Base-by-base conservation (phyloP, 1,139 yeast species). In the Nakaseomyces uthaithaninus region DNA sequence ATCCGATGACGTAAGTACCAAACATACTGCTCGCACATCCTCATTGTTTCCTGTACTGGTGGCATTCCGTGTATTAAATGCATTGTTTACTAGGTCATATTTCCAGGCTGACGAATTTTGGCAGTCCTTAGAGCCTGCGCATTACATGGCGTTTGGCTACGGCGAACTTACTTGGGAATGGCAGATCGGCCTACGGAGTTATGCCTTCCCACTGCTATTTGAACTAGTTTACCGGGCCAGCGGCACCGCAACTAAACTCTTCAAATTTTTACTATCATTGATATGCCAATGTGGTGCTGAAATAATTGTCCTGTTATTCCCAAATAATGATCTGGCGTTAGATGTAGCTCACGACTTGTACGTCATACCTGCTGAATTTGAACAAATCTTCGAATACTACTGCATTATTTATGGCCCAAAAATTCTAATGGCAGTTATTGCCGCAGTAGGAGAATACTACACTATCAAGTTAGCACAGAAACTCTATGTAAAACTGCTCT, bases 141-240 rank as follows among this genome's bases (percentile, higher is more conserved):
- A 89, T 60, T 47, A 57, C 9, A 64, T 70, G 20, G 80, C 80
- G 0, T 87, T 71, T 59, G 91, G 93, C 1, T 81, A 79, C 47
- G 98, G 98, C 0, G 77, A 78, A 52, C 57, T 78, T 36, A 87
- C 98, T 0, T 93, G 99, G 98, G 99, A 93, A 62, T 93, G 98
- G 98, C 57, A 66, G 26, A 67, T 71, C 39, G 80, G 77, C 2
- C 64, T 93, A 8, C 64, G 99, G 45, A 81, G 94, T 12, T 78
- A 85, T 31, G 63, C 83, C 0, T 93, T 87, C 53, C 97, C 98
- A 0, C 62, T 80, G 38, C 45, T 89, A 1, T 87, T 84, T 57
- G 59, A 60, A 36, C 2, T 54, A 3, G 47, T 47, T 2, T 60
- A 59, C 33, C 42, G 55, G 16, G 20, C 40, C 6, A 49, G 49